Base-by-base conservation (phyloP, 2,329 filamentous ascomycete genomes). In the Colletotrichum simmondsii region DNA sequence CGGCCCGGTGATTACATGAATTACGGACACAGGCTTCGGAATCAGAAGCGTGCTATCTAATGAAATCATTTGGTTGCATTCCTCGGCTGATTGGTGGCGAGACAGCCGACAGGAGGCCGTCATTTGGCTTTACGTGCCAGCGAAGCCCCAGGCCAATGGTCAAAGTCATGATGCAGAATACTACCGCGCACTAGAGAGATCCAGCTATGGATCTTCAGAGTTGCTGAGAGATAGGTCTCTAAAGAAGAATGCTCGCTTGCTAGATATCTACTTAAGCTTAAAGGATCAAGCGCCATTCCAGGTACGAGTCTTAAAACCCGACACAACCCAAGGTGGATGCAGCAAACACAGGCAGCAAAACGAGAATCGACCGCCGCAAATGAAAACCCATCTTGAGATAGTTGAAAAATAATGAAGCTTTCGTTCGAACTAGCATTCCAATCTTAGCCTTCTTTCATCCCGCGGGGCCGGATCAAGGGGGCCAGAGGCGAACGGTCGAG, bases 21-120 rank as follows among this genome's bases (percentile, higher is more conserved):
- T 0, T n/a, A n/a, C 7, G 3, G 16, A 3, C 8, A n/a, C 0
- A n/a, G 16, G 6, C 3, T 49, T n/a, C 42, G 19, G 42, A 4
- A n/a, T 49, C 42, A 19, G 42, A 49, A 49, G 42, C 19, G 19
- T 7, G 6, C 3, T 11, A 3, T 49, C 7, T 8, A 49, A 49
- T 49, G 19, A 49, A 19, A 49, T 49, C 42, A 49, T n/a, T 8
- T 49, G 8, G 16, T 49, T 49, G 19, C 42, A n/a, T 49, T 49
- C 42, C 42, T 49, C 16, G 1, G 14, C 14, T 42, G 37, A 49
- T n/a, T 19, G 3, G 42, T 49, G 42, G 42, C 19, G 42, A 49
- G 19, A 49, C 42, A 49, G 19, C 7, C 16, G 19, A 10, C 42
- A 2, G 42, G 19, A 46, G n/a, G 16, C 19, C 19, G 42, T n/a